Evolutionary conservation across 192 early-diverging fungal genomes (phyloP).

Genomic region (Pecoramyces ruminantium): DNA sequence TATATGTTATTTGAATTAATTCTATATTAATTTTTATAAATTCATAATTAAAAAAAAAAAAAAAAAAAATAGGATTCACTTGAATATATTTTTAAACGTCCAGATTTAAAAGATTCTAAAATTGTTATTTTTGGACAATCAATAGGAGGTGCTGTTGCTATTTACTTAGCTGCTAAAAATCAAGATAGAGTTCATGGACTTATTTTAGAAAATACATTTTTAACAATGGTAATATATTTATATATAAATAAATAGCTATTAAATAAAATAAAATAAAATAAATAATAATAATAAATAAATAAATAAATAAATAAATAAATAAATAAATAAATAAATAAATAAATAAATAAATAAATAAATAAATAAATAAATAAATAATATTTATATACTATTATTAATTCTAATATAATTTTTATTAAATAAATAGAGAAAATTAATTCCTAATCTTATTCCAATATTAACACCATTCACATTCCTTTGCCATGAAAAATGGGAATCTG

Average conservation of each 20-base stretch:
- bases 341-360: too few species aligned
- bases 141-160: constrained; percentile 91
- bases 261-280: too few species aligned
- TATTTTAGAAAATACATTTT: constrained; percentile 4
- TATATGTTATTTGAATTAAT: too few species aligned
- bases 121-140: constrained; percentile 87
- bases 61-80: constrained; percentile 40
- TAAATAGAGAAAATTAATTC: background rate
- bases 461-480: background rate
- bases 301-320: too few species aligned
- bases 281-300: too few species aligned
- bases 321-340: too few species aligned
- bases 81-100: constrained; percentile 65
- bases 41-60: too few species aligned
- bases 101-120: constrained; percentile 50
- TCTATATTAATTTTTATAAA: too few species aligned
- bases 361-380: too few species aligned
- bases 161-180: constrained; percentile 64
- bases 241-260: too few species aligned
- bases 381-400: too few species aligned
- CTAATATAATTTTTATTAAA: too few species aligned
- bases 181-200: constrained; percentile 21
- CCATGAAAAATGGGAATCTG: background rate
- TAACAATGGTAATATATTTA: background rate
- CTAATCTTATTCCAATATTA: background rate